Base-by-base conservation (phyloP, 2,329 filamentous ascomycete species). In the Aspergillus unguis region DNA sequence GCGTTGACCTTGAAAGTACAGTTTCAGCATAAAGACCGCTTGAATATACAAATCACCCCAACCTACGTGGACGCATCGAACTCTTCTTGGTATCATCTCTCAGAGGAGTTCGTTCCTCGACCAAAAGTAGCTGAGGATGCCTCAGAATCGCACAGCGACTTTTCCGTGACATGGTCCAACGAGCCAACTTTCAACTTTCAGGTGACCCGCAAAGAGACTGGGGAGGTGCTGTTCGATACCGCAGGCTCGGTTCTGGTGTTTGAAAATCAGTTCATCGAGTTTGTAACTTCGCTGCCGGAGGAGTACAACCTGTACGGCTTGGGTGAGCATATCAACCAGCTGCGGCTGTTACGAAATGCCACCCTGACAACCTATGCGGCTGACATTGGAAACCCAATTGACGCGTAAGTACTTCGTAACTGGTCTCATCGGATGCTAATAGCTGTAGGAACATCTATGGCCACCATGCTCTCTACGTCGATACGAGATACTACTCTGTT, bases 241-340 rank as follows among this genome's bases (percentile, higher is more conserved):
- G 71, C 76, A 17, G 84, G 83, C 4, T 82, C 76, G 2, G 79
- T 82, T 8, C 70, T 92, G 10, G 82, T 92, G 0, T 92, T 83
- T 62, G 86, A 90, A 63, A 80, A 91, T 59, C 88, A 92, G 62
- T 92, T 90, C 67, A 81, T 91, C 38, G 88, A 91, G 61, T 86
- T 92, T 58, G 78, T 78, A 4, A 85, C 84, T 17, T 66, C 77
- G 27, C 67, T 90, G 10, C 87, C 87, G 0, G 78, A 86, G 53
- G 80, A 87, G 45, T 90, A 90, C 70, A 90, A 91, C 58, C 66
- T 90, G 0, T 90, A 90, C 56, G 88, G 88, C 1, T 74, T 92
- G 28, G 87, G 86, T 11, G 88, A 92, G 71, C 80, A 82, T 1
- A 88, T 92, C 31, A 85, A 87, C 61, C 81, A 81, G 10, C 76